Evolutionary conservation across 106 monocot genomes (phyloP), one percentile per base, ranked within the genome.

Genomic region (Cymbidium sinense): DNA sequence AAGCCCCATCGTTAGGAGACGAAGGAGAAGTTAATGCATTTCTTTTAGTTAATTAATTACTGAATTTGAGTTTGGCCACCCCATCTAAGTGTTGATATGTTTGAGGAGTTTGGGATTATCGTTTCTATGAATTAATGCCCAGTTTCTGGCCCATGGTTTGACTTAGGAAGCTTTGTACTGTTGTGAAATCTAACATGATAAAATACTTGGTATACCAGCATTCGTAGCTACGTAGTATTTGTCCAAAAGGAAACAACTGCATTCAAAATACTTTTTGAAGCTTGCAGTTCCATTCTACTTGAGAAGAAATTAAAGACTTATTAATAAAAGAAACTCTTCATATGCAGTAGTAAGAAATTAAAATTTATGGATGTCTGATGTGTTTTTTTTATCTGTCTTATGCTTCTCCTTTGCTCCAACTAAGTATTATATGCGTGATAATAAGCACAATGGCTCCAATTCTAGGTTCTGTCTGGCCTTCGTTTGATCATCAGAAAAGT

Each of bases 401-500:
- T 58, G n/a, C n/a, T 58, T n/a, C 58, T n/a, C 21, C n/a, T 58
- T 58, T 58, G 23, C 58, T 58, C 23, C 8, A 58, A 58, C 58
- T 23, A 58, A n/a, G 3, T 58, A 23, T 20, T 58, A 58, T 58
- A 0, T 58, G 3, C 58, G 8, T 58, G 58, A 58, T 58, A 58
- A n/a, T 58, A 58, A n/a, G 8, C 58, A 23, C 58, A 58, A 58
- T 58, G 58, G 58, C 3, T 58, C 8, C 31, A 67, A 30, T 30
- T 31, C 30, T 67, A 67, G 67, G 67, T 67, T 31, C 67, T 67
- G 28, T 67, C 67, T 67, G 31, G 67, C 67, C 15, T 67, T 2
- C 28, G 67, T 28, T 67, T 67, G 30, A 67, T 67, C 31, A 67
- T 67, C 67, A 67, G 67, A 67, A 67, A 67, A 67, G 67, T 67